Conservation (phyloP, 2,329 filamentous ascomycete species). For the Pseudonectria buxi region DNA sequence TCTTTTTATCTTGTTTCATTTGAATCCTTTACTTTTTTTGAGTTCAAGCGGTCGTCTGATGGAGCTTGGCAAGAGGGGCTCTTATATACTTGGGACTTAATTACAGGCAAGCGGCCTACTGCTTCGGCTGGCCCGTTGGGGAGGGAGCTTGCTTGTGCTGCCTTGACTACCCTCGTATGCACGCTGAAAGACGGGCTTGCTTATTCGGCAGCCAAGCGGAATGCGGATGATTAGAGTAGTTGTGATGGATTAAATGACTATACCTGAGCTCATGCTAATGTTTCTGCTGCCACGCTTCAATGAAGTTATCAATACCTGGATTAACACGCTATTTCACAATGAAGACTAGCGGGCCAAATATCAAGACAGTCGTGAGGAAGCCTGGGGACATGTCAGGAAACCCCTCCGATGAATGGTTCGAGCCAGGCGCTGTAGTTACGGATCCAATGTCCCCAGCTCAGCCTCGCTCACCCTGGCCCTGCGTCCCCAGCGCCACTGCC, state of each 20-base stretch:
- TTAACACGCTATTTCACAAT: no score
- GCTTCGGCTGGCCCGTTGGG: slow-evolving; percentile 27
- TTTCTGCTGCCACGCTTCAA: not conserved
- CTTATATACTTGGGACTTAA: slow-evolving; percentile 22
- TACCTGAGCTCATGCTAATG: slow-evolving; percentile 3
- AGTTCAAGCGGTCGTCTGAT: slow-evolving; percentile 16
- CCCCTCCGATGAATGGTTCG: no score
- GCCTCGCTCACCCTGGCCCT: no score
- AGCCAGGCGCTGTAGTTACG: no score
- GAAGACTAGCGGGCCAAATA: no score
- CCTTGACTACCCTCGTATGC: slow-evolving; percentile 14
- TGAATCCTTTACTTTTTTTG: slow-evolving; percentile 14
- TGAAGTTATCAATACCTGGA: not conserved
- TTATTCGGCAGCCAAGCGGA: slow-evolving; percentile 7
- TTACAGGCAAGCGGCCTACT: slow-evolving; percentile 19
- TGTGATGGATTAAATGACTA: slow-evolving; percentile 12
- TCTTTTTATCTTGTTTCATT: slow-evolving; percentile 13
- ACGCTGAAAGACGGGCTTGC: slow-evolving; percentile 10
- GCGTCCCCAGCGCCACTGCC: no score
- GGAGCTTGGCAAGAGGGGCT: slow-evolving; percentile 17
- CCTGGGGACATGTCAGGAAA: no score
- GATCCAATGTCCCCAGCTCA: no score
- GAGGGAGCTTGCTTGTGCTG: slow-evolving; percentile 18
- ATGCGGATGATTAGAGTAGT: slow-evolving; percentile 13
- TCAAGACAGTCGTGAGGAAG: no score